A percentile compares a stretch with the other conserved stretches of the same genome.
These are phyloP conservation scores for Botryotinia narcissicola DNA, from an alignment of 2,329 filamentous ascomycete genomes.

Conservation along the genomic window DNA sequence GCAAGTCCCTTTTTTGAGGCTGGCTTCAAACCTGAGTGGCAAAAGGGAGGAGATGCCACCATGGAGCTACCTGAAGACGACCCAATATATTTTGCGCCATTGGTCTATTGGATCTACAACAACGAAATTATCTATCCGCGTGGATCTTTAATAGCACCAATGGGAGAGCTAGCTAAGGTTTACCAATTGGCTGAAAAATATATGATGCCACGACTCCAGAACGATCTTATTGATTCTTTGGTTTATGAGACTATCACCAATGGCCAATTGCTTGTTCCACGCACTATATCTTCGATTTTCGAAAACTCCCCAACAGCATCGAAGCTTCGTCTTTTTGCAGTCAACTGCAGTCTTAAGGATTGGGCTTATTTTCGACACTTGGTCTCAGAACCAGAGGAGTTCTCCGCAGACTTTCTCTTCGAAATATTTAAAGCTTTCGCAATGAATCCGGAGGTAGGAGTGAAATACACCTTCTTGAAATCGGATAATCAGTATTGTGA, in stretches of 20 bases:
- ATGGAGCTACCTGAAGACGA: slow-evolving; percentile 17
- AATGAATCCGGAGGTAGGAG: not conserved
- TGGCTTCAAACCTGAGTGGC: slow-evolving; percentile 22
- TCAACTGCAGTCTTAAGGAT: not conserved
- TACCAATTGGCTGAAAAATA: not conserved
- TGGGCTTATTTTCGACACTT: accelerated
- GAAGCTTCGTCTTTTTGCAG: not conserved
- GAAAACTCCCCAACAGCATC: not conserved
- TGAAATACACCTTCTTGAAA: not conserved
- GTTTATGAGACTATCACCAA: not conserved
- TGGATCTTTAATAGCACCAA: too few relatives aligned
- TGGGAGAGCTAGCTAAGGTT: not conserved
- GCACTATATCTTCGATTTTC: accelerated
- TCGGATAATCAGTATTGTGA: not conserved
- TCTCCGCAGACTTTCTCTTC: not conserved
- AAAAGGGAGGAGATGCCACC: not conserved
- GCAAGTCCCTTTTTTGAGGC: slow-evolving; percentile 23
- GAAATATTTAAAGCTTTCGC: not conserved
- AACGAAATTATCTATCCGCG: not conserved
- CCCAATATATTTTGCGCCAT: not conserved
- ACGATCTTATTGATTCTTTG: not conserved
- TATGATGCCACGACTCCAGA: slow-evolving; percentile 1
- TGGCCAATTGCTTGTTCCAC: accelerated
- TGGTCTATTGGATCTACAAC: slow-evolving; percentile 12
- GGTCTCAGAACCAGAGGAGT: accelerated